A percentile compares a stretch with the other conserved stretches of the same genome.
phyloP scores from a whole-genome alignment of 139 green algal species.

The Closterium sp. region DNA sequence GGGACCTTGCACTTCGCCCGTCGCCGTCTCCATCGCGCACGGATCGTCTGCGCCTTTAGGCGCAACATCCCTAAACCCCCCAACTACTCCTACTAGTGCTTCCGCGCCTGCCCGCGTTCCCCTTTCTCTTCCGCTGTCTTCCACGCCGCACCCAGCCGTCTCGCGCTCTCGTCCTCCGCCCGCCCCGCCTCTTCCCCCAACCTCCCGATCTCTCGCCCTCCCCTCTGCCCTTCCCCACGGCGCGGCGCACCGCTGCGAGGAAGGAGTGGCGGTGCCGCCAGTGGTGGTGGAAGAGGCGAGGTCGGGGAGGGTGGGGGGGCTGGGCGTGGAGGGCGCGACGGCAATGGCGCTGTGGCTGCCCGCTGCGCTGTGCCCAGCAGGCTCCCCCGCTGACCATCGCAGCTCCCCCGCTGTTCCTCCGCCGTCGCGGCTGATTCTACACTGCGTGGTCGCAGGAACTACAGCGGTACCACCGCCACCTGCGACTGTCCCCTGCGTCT shows the following conservation, averaged over 20 bases:
- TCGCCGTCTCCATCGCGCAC: too few relatives aligned
- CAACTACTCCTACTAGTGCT: background rate
- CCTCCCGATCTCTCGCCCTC: background rate
- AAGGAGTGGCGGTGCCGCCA: background rate
- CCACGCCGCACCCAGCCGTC: background rate
- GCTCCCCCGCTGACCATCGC: too few relatives aligned
- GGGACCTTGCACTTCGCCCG: background rate
- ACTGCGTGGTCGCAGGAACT: background rate
- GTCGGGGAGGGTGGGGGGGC: background rate
- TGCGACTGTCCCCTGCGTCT: background rate
- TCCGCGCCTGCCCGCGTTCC: background rate
- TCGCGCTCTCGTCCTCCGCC: background rate
- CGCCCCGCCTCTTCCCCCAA: background rate
- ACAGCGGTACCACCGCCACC: background rate
- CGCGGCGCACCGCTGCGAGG: background rate
- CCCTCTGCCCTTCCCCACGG: background rate
- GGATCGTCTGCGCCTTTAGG: background rate
- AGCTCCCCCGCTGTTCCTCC: background rate
- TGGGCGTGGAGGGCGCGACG: background rate
- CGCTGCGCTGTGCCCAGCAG: background rate
- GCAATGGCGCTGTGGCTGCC: background rate
- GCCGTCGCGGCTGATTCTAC: background rate
- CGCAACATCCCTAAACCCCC: too few relatives aligned
- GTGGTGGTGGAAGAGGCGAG: background rate
- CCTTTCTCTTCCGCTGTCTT: background rate